phyloP scores from a whole-genome alignment of 768 basidiomycete genomes.

The Coprinopsis cinerea region DNA sequence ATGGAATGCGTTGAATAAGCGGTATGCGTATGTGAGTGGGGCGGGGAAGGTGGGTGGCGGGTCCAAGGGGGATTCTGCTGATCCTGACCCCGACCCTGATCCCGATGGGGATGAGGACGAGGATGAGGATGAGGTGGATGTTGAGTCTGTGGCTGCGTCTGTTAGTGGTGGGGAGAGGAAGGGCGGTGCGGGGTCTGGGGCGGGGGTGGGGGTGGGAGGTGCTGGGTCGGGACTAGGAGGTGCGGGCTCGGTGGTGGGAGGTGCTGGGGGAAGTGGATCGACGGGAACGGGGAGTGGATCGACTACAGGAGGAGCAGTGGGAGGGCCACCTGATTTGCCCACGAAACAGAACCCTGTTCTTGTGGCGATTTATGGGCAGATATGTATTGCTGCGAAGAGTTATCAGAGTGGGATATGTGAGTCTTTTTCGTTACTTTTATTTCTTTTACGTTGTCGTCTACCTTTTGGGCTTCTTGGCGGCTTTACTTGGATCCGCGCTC shows the following conservation, averaged over 20 bases:
- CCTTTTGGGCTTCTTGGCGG: background rate
- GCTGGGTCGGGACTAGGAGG: no score
- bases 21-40: conserved; percentile 43
- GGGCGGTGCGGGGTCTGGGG: no score
- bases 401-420: conserved; percentile 89
- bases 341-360: conserved; percentile 67
- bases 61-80: conserved; percentile 25
- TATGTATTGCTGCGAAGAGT: conserved; percentile 78
- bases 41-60: conserved; percentile 33
- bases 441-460: background rate
- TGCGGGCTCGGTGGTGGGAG: no score
- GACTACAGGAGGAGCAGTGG: conserved; percentile 9
- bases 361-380: conserved; percentile 73
- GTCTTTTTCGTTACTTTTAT: no score
- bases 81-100: background rate
- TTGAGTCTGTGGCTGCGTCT: background rate
- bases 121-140: conserved; percentile 9
- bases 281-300: no score
- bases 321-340: conserved; percentile 37
- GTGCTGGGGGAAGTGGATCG: no score
- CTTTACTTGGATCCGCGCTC: conserved; percentile 1
- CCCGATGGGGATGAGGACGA: conserved; percentile 20
- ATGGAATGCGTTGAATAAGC: conserved; percentile 56
- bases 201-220: no score
- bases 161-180: no score